Evolutionary conservation across 768 basidiomycete genomes (phyloP).

Genomic region (Pholiota molesta): DNA sequence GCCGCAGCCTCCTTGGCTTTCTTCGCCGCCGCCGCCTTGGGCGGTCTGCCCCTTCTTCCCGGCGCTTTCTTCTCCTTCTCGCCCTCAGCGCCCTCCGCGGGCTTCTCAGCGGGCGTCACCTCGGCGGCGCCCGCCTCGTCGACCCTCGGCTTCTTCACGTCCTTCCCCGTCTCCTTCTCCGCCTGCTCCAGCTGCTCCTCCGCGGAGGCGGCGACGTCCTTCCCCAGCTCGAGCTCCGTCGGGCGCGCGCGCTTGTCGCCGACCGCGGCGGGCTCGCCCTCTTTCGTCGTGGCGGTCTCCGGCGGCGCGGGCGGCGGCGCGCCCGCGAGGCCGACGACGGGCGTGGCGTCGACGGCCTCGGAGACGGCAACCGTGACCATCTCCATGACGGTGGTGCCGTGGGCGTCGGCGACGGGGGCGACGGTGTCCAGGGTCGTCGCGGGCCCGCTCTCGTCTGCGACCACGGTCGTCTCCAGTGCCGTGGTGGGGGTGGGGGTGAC

Average conservation of each 20-base stretch:
- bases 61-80: constrained; percentile 7
- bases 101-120: not conserved
- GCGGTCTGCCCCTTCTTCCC: not conserved
- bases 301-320: not conserved
- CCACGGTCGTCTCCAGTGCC: no score
- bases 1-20: constrained; percentile 1
- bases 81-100: not conserved
- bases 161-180: constrained; percentile 4
- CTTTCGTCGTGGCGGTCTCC: constrained; percentile 7
- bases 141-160: not conserved
- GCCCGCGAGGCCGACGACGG: not conserved
- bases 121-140: constrained; percentile 7
- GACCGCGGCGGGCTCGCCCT: constrained; percentile 18
- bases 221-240: constrained; percentile 3
- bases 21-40: not conserved
- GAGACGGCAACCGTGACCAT: no score
- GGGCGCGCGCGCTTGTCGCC: constrained; percentile 26
- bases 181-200: constrained; percentile 23
- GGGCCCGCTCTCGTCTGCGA: no score
- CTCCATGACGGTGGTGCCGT: no score
- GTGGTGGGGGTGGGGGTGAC: no score
- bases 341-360: not conserved
- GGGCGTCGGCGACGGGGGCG: no score
- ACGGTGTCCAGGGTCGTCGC: no score
- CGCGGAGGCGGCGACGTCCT: constrained; percentile 1